A percentile compares a stretch with the other conserved stretches of the same genome.
These are phyloP conservation scores for Colletotrichum liriopes DNA, from an alignment of 2,329 filamentous ascomycete genomes.

Conservation along the genomic window DNA sequence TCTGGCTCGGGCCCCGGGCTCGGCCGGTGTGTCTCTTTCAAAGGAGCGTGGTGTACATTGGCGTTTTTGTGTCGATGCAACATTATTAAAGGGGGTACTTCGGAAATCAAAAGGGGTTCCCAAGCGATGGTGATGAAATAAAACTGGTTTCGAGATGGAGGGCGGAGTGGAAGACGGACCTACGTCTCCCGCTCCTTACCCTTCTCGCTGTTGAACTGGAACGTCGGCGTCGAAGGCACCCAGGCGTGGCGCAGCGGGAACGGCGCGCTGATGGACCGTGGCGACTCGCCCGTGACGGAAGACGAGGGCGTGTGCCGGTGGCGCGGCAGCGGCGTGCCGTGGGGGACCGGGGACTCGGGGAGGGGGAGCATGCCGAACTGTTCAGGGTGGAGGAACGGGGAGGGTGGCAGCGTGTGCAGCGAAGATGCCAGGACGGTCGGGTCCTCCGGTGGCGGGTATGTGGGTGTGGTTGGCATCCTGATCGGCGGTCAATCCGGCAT, in stretches of 20 bases:
- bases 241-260: conserved; percentile 39
- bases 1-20: conserved; percentile 47
- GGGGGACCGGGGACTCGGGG: conserved; percentile 61
- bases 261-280: conserved; percentile 47
- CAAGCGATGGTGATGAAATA: conserved; percentile 43
- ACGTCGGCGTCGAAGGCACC: conserved; percentile 20
- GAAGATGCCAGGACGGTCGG: conserved; percentile 55
- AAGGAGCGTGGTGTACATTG: conserved; percentile 54
- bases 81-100: conserved; percentile 47
- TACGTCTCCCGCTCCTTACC: conserved; percentile 49
- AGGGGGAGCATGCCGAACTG: conserved; percentile 61
- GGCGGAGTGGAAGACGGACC: conserved; percentile 50
- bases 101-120: conserved; percentile 42
- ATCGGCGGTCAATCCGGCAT: conserved; percentile 69
- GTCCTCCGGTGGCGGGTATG: conserved; percentile 62
- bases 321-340: conserved; percentile 50
- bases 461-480: conserved; percentile 66
- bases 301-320: conserved; percentile 54
- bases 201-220: conserved; percentile 41
- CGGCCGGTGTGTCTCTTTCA: conserved; percentile 44
- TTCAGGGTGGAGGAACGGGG: conserved; percentile 62
- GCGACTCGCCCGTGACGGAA: conserved; percentile 46
- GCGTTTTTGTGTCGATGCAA: conserved; percentile 51
- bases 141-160: conserved; percentile 48
- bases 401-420: conserved; percentile 58